Conservation (phyloP, 805 yeast species). For the Candida odintsovae region DNA sequence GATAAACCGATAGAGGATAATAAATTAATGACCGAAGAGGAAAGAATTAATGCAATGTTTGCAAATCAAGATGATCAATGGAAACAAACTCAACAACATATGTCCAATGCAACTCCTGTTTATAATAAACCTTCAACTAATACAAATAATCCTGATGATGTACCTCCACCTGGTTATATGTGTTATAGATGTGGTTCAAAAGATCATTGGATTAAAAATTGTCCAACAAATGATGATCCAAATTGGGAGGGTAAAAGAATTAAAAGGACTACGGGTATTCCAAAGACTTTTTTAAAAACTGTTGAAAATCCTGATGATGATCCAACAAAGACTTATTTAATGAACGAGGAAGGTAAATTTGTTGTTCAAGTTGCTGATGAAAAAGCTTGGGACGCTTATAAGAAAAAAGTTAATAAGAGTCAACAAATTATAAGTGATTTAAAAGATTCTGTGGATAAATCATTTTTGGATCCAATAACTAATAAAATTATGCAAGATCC, state of each 20-base stretch:
- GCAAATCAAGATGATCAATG: slow-evolving; percentile 91
- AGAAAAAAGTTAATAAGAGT: slow-evolving; percentile 42
- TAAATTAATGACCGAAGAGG: slow-evolving; percentile 67
- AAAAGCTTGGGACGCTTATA: slow-evolving; percentile 84
- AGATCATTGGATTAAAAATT: slow-evolving; percentile 93
- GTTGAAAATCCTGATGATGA: slow-evolving; percentile 75
- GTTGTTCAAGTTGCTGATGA: slow-evolving; percentile 95
- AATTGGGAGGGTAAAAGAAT: slow-evolving; percentile 89
- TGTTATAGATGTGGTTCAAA: slow-evolving; percentile 96
- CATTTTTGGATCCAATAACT: slow-evolving; percentile 65
- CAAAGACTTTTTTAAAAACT: slow-evolving; percentile 83
- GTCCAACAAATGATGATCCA: slow-evolving; percentile 93
- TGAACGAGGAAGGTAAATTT: slow-evolving; percentile 91
- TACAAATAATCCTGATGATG: slow-evolving; percentile 47
- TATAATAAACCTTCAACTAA: slow-evolving; percentile 38
- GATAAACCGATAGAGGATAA: slow-evolving; percentile 25
- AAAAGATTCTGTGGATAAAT: slow-evolving; percentile 39
- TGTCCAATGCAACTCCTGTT: slow-evolving; percentile 81
- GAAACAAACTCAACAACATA: slow-evolving; percentile 88
- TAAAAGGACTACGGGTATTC: slow-evolving; percentile 95
- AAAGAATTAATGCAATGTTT: slow-evolving; percentile 83
- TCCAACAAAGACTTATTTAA: slow-evolving; percentile 59
- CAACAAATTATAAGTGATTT: slow-evolving; percentile 21
- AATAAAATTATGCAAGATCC: slow-evolving; percentile 64
- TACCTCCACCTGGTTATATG: slow-evolving; percentile 93